Conservation (phyloP, 176 grass and related monocot genomes). For the Carex pumila region DNA sequence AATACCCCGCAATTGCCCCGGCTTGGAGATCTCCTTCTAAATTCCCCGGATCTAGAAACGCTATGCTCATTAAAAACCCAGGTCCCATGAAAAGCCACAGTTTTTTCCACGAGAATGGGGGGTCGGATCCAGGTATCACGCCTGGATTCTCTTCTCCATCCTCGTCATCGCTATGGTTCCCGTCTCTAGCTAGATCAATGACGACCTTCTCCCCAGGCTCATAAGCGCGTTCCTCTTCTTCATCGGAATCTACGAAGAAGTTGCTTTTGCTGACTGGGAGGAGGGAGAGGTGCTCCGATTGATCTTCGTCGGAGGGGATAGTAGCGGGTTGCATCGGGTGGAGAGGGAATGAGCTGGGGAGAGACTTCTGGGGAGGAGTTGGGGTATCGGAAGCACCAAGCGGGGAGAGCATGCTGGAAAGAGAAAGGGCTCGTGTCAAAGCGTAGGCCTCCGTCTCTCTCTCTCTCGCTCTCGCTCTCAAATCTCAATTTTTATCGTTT, state of each 20-base stretch:
- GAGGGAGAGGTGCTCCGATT: conserved; percentile 46
- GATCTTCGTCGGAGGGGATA: background rate
- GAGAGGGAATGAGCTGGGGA: background rate
- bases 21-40: conserved; percentile 95
- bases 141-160: conserved; percentile 3
- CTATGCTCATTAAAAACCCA: conserved; percentile 96
- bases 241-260: background rate
- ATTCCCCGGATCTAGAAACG: conserved; percentile 97
- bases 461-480: background rate
- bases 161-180: conserved; percentile 1
- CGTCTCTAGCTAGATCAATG: conserved; percentile 36
- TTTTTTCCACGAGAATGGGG: conserved; percentile 89
- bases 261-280: conserved; percentile 17
- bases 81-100: conserved; percentile 92
- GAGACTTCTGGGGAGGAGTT: background rate
- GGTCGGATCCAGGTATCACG: background rate
- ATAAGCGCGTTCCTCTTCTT: conserved; percentile 65
- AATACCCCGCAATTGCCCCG: conserved; percentile 72
- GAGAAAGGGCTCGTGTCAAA: background rate
- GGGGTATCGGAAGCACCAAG: background rate
- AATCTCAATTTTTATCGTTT: background rate
- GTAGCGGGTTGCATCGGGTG: background rate
- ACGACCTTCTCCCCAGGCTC: conserved; percentile 64
- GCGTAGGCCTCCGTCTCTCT: background rate
- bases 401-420: background rate